Base-by-base conservation (phyloP, 257 asterid genomes). In the Nicotiana tabacum region DNA sequence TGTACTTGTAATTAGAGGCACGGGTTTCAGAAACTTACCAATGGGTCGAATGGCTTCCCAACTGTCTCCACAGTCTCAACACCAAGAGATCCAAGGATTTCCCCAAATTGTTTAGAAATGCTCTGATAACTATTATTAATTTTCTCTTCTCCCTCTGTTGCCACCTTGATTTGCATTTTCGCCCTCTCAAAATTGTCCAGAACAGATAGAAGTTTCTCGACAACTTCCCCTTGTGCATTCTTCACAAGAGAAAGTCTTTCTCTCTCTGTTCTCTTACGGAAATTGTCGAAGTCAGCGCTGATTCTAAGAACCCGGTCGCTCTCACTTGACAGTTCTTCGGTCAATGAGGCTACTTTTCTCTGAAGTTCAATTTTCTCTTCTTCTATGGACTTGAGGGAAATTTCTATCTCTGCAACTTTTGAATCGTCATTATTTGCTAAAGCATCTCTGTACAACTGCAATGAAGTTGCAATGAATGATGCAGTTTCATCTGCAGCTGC, bases 121-220 rank as follows among this genome's bases (percentile, higher is more conserved):
- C 93, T 89, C 76, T 91, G 94, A 48, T 94, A 93, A 90, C 97
- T 94, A 81, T 87, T 90, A 24, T 30, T 90, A 77, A 93, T 90
- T 86, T 91, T 92, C 87, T 89, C 94, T 89, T 94, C 98, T 74
- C 91, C 97, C 89, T 91, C 97, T 10, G 93, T 91, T 87, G 90
- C 93, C 56, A 91, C 86, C 90, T 92, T 94, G 83, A 94, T 87
- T 86, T 93, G 93, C 82, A 90, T 85, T 89, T 90, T 91, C 60
- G 95, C 97, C 87, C 98, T 88, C 90, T 92, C 98, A 76, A 93
- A 94, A 84, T 93, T 93, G 92, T 94, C 97, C 90, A 94, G 39
- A 84, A 94, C 96, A 58, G 94, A 88, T 76, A 94, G 88, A 83
- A 93, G 87, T 79, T 82, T 90, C 85, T 94, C 98, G 80, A 93